These are phyloP conservation scores for Mycena filopes DNA, from an alignment of 768 basidiomycete species.

Conservation along the genomic window DNA sequence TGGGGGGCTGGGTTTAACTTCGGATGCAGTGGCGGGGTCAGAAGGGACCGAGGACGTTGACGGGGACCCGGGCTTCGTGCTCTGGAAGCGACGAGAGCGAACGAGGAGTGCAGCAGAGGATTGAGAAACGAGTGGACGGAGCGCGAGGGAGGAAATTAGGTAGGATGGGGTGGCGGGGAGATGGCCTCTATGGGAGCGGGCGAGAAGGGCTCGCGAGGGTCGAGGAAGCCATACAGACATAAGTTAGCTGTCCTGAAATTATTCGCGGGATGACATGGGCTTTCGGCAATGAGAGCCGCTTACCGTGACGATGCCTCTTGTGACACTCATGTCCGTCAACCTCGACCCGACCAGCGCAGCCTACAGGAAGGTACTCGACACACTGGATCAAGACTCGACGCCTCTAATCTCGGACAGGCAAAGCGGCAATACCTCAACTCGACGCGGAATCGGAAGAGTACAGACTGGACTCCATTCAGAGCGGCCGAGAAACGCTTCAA, in stretches of 20 bases:
- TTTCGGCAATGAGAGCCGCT: constrained; percentile 2
- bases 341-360: constrained; percentile 58
- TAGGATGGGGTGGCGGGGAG: constrained; percentile 40
- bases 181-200: constrained; percentile 50
- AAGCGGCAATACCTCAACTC: constrained; percentile 68
- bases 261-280: constrained; percentile 21
- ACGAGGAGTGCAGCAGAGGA: constrained; percentile 19
- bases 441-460: constrained; percentile 60
- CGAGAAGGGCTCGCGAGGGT: constrained; percentile 53
- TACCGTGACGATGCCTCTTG: background rate
- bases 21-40: constrained; percentile 44
- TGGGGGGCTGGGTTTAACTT: constrained; percentile 62
- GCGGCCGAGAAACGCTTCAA: constrained; percentile 85
- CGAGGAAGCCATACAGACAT: constrained; percentile 88
- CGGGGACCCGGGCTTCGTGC: constrained; percentile 43
- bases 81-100: constrained; percentile 45
- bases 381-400: background rate
- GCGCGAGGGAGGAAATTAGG: constrained; percentile 35
- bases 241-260: constrained; percentile 24
- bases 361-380: constrained; percentile 58
- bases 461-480: constrained; percentile 80
- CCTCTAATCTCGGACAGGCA: constrained; percentile 51
- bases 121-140: constrained; percentile 33
- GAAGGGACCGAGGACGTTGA: constrained; percentile 31
- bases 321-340: constrained; percentile 21